Evolutionary conservation across 1,284 basidiomycete species (phyloP), one percentile per base, ranked within the genome.

Genomic region (Stereum hirsutum): DNA sequence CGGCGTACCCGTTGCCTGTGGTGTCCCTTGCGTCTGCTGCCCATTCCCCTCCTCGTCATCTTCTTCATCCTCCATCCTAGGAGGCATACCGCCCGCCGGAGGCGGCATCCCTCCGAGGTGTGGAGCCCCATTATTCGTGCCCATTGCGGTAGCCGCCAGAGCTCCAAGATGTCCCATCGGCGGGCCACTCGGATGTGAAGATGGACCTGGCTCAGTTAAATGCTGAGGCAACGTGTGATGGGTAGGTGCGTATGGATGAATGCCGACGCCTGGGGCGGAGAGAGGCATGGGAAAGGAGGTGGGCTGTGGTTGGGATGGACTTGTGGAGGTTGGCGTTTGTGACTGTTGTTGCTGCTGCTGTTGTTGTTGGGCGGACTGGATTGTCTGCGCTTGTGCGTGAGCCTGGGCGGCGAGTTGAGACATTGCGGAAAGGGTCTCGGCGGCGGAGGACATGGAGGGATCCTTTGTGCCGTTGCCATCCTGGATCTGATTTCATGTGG

Each of bases 141-240:
- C n/a, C n/a, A n/a, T n/a, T n/a, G 49, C 48, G 20, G 49, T 46
- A 5, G 63, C 59, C 0, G 77, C 74, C 4, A 68, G 65, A 1
- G 71, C 70, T 23, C 69, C 68, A 42, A 81, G 62, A 47, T 81
- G 76, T 20, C 74, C 74, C 1, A 81, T 75, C 5, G 80, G 81
- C 2, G 82, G 80, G 0, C 80, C 81, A 8, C 78, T 72, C 1
- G 81, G 81, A 53, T 86, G 82, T 0, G 80, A 78, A 0, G 80
- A 83, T n/a, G 81, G 80, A 2, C 81, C 81, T 5, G 80, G 76
- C 43, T 85, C 81, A 6, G 49, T 35, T 24, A 51, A 33, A n/a
- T n/a, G n/a, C n/a, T n/a, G n/a, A 28, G 40, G 28, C 28, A 30
- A n/a, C 10, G 28, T 30, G 28, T 30, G 28, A n/a, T 30, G 28